Conservation (phyloP, 208 protist genomes). For the Leishmania gerbilli region DNA sequence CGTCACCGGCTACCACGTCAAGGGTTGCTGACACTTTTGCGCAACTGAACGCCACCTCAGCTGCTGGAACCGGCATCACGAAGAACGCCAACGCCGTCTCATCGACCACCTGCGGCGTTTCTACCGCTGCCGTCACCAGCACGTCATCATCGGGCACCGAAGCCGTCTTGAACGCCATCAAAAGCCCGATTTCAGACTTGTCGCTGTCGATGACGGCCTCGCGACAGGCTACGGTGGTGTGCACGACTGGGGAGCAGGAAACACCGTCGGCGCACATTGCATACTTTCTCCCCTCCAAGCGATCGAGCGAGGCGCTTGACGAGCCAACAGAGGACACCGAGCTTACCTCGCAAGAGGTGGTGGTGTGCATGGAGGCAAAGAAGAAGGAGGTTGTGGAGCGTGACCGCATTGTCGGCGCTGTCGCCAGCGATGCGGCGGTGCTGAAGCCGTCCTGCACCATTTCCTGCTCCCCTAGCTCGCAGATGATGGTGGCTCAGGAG, state of each 20-base stretch:
- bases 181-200: not conserved
- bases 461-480: constrained; percentile 25
- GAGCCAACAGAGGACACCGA: not conserved
- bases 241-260: not conserved
- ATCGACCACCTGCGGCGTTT: not conserved
- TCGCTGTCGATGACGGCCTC: not conserved
- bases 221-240: not conserved
- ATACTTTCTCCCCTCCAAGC: not conserved
- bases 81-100: not conserved
- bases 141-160: not conserved
- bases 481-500: constrained; percentile 17
- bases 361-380: not conserved
- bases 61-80: not conserved
- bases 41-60: not conserved
- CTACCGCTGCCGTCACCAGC: not conserved
- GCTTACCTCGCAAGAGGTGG: not conserved
- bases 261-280: not conserved
- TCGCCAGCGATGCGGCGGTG: not conserved
- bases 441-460: constrained; percentile 18
- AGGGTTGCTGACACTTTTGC: too few relatives aligned
- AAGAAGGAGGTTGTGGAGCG: not conserved
- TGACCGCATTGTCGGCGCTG: not conserved
- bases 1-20: not conserved
- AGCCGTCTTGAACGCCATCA: not conserved
- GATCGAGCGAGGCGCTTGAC: not conserved